Evolutionary conservation across 1,284 basidiomycete species (phyloP).

Genomic region (Heterobasidion parviporum): DNA sequence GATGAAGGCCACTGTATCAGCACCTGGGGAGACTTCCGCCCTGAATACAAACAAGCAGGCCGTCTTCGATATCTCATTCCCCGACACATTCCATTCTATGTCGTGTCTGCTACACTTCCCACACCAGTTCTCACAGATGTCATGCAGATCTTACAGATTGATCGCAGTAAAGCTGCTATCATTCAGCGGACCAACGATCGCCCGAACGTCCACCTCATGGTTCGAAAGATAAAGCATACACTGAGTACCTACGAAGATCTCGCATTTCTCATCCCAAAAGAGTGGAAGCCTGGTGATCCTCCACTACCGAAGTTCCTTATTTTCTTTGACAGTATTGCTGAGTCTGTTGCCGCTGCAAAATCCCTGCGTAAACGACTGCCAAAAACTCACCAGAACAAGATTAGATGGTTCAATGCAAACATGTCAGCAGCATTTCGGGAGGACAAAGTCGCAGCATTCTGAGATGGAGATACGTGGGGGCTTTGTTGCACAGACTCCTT

Average conservation of each 20-base stretch:
- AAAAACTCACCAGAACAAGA: constrained; percentile 6
- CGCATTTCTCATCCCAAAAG: constrained; percentile 18
- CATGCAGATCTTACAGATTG: constrained; percentile 12
- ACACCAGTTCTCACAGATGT: constrained; percentile 16
- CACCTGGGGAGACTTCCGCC: constrained; percentile 25
- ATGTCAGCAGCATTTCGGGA: no score
- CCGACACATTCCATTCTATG: constrained; percentile 17
- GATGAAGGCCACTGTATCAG: constrained; percentile 31
- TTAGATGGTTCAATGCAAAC: constrained; percentile 23
- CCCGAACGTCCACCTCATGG: constrained; percentile 21
- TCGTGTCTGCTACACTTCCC: constrained; percentile 28
- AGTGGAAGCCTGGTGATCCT: constrained; percentile 6
- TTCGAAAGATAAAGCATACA: constrained; percentile 18
- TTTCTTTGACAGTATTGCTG: constrained; percentile 18
- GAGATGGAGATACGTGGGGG: constrained; percentile 22
- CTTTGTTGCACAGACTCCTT: constrained; percentile 19
- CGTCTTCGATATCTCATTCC: constrained; percentile 20
- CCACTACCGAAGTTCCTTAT: constrained; percentile 19
- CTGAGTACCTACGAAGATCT: constrained; percentile 21
- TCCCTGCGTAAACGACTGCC: neutral
- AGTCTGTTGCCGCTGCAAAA: neutral
- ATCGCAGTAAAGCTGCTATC: constrained; percentile 4
- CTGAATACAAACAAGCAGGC: constrained; percentile 21
- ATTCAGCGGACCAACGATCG: constrained; percentile 22
- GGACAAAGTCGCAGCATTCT: no score